Evolutionary conservation across 2,329 filamentous ascomycete genomes (phyloP).

Genomic region (Ceratocystis alfenasii): DNA sequence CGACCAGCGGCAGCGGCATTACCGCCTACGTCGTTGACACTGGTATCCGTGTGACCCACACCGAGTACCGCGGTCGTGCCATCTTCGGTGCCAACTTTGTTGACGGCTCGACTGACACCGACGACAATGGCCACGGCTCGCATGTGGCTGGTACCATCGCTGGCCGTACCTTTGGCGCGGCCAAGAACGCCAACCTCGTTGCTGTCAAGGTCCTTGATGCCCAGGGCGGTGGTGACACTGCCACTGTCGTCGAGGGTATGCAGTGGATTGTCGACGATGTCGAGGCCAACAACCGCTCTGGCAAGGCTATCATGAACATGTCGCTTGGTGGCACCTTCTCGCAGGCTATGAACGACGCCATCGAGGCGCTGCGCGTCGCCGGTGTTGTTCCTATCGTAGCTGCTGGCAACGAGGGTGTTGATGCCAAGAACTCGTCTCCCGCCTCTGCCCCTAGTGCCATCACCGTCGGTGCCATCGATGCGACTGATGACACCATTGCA

Average conservation of each 20-base stretch:
- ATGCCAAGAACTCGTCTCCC: conserved; percentile 41
- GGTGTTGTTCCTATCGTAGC: conserved; percentile 48
- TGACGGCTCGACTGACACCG: conserved; percentile 35
- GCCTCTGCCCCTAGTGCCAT: conserved; percentile 45
- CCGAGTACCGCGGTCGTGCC: conserved; percentile 45
- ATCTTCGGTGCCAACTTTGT: conserved; percentile 42
- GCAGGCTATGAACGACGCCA: conserved; percentile 42
- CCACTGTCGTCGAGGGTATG: conserved; percentile 45
- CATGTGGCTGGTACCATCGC: conserved; percentile 53
- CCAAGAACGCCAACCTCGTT: conserved; percentile 44
- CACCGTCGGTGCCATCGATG: conserved; percentile 48
- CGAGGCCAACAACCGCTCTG: conserved; percentile 31
- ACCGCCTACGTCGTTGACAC: conserved; percentile 55
- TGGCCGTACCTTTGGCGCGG: conserved; percentile 49
- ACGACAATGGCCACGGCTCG: conserved; percentile 51
- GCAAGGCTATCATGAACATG: conserved; percentile 52
- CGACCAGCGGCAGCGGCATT: conserved; percentile 41
- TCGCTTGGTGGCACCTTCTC: conserved; percentile 44
- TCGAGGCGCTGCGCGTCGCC: conserved; percentile 37
- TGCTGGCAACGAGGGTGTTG: conserved; percentile 46
- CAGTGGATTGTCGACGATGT: conserved; percentile 43
- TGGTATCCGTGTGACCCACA: conserved; percentile 46
- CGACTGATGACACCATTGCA: conserved; percentile 37
- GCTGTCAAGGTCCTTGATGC: conserved; percentile 51
- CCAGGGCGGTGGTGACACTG: conserved; percentile 30